Base-by-base conservation (phyloP, 768 basidiomycete species). In the Neoboletus subvelutipes region DNA sequence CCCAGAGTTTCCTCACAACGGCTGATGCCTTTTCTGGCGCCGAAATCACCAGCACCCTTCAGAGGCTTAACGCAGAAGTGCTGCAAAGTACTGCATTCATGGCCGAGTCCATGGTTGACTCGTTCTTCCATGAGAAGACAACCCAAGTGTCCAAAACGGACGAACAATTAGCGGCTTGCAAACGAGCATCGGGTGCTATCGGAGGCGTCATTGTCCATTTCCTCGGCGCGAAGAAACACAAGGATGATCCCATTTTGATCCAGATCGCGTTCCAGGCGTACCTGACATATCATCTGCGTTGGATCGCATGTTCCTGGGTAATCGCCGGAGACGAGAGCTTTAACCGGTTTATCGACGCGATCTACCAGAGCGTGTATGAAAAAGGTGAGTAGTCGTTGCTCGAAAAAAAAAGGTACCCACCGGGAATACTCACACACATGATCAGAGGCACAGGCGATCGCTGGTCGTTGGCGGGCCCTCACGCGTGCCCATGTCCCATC, bases 21-120 rank as follows among this genome's bases (percentile, higher is more conserved):
- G 75, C 74, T 0, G 80, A 83, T 56, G 41, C 67, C 0, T 68
- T 76, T 45, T 77, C 82, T 4, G 76, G 74, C 4, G 75, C 75
- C 7, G 81, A 85, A 33, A 75, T 83, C 15, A 69, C 76, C 29
- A 64, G 57, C 3, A 74, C 78, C 60, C 67, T 84, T 15, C 73
- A 77, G 46, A 69, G 70, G 17, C 65, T 84, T n/a, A 80, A 83
- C 49, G 66, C 77, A 8, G 76, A 77, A 56, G 78, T 82, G 31
- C 74, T 75, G 33, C 80, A 83, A 61, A 75, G 75, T 17, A 78
- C 81, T 2, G 77, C 78, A 0, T 73, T 71, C 54, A 74, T 83
- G 54, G 76, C 81, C 1, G 81, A 82, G 54, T 63, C 75, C 34
- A 73, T 83, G 54, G 74, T 79, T 2, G 80, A 81, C 46, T 49